Conservation (phyloP, 106 monocot genomes). For the Iris macrosiphon region DNA sequence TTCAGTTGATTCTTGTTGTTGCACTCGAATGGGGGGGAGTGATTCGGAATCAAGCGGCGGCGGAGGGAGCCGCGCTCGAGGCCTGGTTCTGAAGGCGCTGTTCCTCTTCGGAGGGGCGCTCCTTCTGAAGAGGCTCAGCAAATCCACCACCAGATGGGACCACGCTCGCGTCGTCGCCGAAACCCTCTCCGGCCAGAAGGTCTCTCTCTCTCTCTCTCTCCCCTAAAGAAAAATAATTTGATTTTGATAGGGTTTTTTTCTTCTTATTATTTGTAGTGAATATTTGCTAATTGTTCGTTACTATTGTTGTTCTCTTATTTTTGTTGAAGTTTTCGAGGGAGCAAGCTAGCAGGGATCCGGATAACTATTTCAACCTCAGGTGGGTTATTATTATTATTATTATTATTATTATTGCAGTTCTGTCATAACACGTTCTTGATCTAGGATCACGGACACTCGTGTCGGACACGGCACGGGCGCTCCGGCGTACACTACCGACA, state of each 20-base stretch:
- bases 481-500: no score
- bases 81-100: slow-evolving; percentile 66
- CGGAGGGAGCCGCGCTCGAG: slow-evolving; percentile 39
- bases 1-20: no score
- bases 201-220: no score
- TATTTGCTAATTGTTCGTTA: slow-evolving; percentile 8
- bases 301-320: background rate
- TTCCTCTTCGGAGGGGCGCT: slow-evolving; percentile 71
- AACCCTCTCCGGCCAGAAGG: slow-evolving; percentile 82
- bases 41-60: slow-evolving; percentile 22
- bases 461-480: no score
- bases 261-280: no score
- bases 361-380: slow-evolving; percentile 68
- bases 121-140: slow-evolving; percentile 59
- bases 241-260: no score
- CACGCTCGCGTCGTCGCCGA: slow-evolving; percentile 84
- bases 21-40: no score
- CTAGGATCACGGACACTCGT: no score
- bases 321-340: slow-evolving; percentile 41
- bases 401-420: no score
- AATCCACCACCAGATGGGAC: slow-evolving; percentile 84
- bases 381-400: slow-evolving; percentile 7
- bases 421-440: no score
- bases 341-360: slow-evolving; percentile 64
- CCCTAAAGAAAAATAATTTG: no score